Base-by-base conservation (phyloP, 2,329 filamentous ascomycete species). In the Colletotrichum endophyticum region DNA sequence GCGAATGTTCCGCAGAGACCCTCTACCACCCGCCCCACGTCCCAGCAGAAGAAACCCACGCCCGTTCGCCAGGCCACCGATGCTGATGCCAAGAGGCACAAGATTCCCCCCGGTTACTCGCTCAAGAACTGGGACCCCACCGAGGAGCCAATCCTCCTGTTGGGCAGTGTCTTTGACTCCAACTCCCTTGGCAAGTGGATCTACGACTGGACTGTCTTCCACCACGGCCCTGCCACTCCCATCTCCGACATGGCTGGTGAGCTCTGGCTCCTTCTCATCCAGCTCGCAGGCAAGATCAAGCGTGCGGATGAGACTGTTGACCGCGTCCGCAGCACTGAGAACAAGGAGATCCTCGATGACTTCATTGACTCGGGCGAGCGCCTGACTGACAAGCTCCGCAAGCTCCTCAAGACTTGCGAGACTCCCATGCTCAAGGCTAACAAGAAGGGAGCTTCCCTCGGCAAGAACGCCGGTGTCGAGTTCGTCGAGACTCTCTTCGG, bases 131-230 rank as follows among this genome's bases (percentile, higher is more conserved):
- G 97, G 97, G 97, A 99, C 84, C 96, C 96, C 1, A 93, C 92
- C 32, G 96, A 99, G 88, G 93, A 96, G 80, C 97, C 97, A 68
- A 98, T 99, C 84, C 93, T 98, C 83, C 91, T 99, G 30, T 91
- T 99, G 27, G 97, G 97, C 67, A 98, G 95, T 83, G 97, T 99
- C 73, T 99, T 99, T 83, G 97, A 99, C 83, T 95, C 96, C 82
- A 98, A 99, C 90, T 98, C 95, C 30, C 91, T 99, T 34, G 97
- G 97, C 82, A 98, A 98, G 87, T 99, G 97, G 97, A 98, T 99
- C 83, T 99, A 98, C 86, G 97, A 99, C 89, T 99, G 97, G 97
- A 98, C 97, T 22, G 95, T 98, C 78, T 98, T 95, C 88, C 93
- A 94, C 84, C 93, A 98, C 80, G 95, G 95, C 49, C 92, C 95